Base-by-base conservation (phyloP, 225 moss, liverwort and hornwort species). In the Physcomitrium patens region DNA sequence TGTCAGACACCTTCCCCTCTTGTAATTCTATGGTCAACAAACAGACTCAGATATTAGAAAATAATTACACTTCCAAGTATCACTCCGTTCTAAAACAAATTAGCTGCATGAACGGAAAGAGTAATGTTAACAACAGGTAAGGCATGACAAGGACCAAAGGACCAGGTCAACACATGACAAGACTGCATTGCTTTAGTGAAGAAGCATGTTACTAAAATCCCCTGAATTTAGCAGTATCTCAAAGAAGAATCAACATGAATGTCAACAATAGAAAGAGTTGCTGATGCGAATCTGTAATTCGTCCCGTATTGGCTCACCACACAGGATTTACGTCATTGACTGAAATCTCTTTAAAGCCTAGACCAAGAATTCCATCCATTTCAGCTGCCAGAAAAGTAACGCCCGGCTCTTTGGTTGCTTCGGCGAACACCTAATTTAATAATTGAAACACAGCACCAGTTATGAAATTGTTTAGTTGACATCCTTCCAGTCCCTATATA, bases 371-470 rank as follows among this genome's bases (percentile, higher is more conserved):
- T 14, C 89, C 86, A 54, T 94, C 91, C 68, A 86, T 90, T 75
- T 89, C 91, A 13, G 87, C 84, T 61, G 87, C 91, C 22, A 91
- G 71, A 74, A 89, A 93, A 16, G 84, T 74, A 16, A 86, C 2
- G 6, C 84, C 81, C 10, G 89, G 89, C 76, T 93, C 91, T 72
- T 78, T 89, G 10, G 86, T 89, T 10, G 87, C 91, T 86, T 93
- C 89, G n/a, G 89, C 93, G 58, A 93, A 91, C 57, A 79, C 82
- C 89, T 91, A 63, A 1, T 72, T 65, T 65, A 72, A 51, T 27
- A 70, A 74, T 50, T 48, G 66, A 57, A 31, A 20, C 23, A 63
- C 54, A 74, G 45, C 2, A 46, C n/a, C 4, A 52, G 45, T 45
- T 27, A 23, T 6, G 10, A 46, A n/a, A 70, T 20, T 48, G 46